Evolutionary conservation across 1,139 yeast genomes (phyloP), one percentile per base, ranked within the genome.

Genomic region (Petasospora fabianii): DNA sequence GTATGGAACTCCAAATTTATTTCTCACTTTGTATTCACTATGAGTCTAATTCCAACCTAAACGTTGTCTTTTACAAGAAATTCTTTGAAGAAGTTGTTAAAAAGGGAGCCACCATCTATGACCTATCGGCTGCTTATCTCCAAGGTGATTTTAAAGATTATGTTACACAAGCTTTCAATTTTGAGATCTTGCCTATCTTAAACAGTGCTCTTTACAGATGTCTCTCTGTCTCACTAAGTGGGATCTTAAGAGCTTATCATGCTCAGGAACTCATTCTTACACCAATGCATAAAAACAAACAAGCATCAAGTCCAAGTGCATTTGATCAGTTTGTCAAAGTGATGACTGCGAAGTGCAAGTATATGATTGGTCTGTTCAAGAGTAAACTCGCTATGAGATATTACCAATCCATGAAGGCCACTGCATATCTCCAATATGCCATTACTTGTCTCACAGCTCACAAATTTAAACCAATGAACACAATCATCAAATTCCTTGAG

Each of bases 401-500:
- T 26, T 46, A 36, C 33, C 17, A 17, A 5, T 12, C 45, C 1
- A 20, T 50, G 29, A 49, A 48, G 32, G 17, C 35, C 1, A 9
- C 38, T 6, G 39, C 47, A 3, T 37, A 30, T 14, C 36, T 29
- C 29, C 36, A 33, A 15, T 46, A 37, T 29, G 27, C 44, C 5
- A 17, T 39, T n/a, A 18, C 30, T 5, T 31, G 39, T 12, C 27
- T 50, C 22, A 35, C 34, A 3, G 30, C 36, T 1, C 38, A 44
- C 26, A 41, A 41, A 21, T 46, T 47, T 36, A 32, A 33, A 24
- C 33, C 46, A 1, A 39, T 49, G 48, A 41, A 41, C 18, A 41
- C 41, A 7, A 42, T 44, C 10, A 42, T 48, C 18, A 47, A 34
- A 20, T 48, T 39, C 24, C 26, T 46, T 26, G 47, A 48, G 28